A percentile compares a stretch with the other conserved stretches of the same genome.
Conservation (phyloP, 2,329 filamentous ascomycete genomes). For the Corynespora cassiicola region DNA sequence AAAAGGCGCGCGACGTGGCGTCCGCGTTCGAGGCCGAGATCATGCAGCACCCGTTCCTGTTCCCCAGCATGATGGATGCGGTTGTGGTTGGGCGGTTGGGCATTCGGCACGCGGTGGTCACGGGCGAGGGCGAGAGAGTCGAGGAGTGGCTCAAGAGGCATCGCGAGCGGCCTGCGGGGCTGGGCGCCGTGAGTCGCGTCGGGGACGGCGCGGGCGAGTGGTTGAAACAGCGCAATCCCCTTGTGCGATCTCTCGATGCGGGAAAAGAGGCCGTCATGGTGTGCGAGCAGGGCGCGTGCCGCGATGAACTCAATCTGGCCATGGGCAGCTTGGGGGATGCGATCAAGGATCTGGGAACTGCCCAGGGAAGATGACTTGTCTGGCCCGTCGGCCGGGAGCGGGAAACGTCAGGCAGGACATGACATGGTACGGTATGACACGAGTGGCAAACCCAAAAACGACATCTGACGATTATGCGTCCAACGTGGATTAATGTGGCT, state of each 20-base stretch:
- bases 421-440: too few species aligned
- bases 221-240: conserved; percentile 57
- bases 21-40: conserved; percentile 90
- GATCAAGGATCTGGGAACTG: conserved; percentile 4
- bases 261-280: conserved; percentile 44
- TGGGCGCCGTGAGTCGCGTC: conserved; percentile 45
- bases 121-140: conserved; percentile 53
- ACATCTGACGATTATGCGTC: too few species aligned
- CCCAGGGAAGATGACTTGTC: too few species aligned
- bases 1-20: conserved; percentile 74
- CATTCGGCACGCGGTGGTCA: conserved; percentile 64
- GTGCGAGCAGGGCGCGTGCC: conserved; percentile 50
- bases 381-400: too few species aligned
- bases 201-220: conserved; percentile 48
- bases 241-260: conserved; percentile 52
- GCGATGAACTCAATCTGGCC: conserved; percentile 46
- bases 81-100: conserved; percentile 80
- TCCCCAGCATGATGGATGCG: conserved; percentile 77
- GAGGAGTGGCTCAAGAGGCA: conserved; percentile 50
- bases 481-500: too few species aligned
- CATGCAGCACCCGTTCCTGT: conserved; percentile 91
- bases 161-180: conserved; percentile 44
- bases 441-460: too few species aligned
- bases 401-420: too few species aligned
- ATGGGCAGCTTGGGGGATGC: conserved; percentile 36